phyloP scores from a whole-genome alignment of 2,329 filamentous ascomycete species.

The Alternaria arborescens region DNA sequence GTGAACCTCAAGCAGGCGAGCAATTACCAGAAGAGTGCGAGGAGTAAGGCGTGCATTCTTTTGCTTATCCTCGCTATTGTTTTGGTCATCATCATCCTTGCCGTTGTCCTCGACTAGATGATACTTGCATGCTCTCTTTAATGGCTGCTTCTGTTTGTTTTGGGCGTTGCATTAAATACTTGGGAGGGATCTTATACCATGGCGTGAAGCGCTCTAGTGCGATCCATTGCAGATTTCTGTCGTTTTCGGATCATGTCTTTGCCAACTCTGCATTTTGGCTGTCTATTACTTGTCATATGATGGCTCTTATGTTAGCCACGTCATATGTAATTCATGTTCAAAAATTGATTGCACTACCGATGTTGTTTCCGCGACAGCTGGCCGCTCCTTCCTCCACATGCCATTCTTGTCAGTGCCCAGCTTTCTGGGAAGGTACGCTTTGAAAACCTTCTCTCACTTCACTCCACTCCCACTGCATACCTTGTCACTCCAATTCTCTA shows the following conservation, averaged over 20 bases:
- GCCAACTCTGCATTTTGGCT: not conserved
- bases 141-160: not conserved
- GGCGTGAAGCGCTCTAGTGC: slow-evolving; percentile 3
- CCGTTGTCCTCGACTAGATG: slow-evolving; percentile 76
- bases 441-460: no score
- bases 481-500: no score
- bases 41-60: slow-evolving; percentile 93
- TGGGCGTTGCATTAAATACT: slow-evolving; percentile 19
- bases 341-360: no score
- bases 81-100: slow-evolving; percentile 86
- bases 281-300: not conserved
- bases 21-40: slow-evolving; percentile 92
- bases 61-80: slow-evolving; percentile 89
- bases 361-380: no score
- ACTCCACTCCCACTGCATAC: no score
- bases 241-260: not conserved
- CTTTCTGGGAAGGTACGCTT: no score
- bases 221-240: slow-evolving; percentile 7
- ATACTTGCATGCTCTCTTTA: not conserved
- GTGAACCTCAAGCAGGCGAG: slow-evolving; percentile 84
- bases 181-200: slow-evolving; percentile 21
- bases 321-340: not conserved
- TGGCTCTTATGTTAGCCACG: not conserved
- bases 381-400: no score
- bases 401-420: no score